phyloP scores from a whole-genome alignment of 2,329 filamentous ascomycete species.

The Pseudogymnoascus pannorum region DNA sequence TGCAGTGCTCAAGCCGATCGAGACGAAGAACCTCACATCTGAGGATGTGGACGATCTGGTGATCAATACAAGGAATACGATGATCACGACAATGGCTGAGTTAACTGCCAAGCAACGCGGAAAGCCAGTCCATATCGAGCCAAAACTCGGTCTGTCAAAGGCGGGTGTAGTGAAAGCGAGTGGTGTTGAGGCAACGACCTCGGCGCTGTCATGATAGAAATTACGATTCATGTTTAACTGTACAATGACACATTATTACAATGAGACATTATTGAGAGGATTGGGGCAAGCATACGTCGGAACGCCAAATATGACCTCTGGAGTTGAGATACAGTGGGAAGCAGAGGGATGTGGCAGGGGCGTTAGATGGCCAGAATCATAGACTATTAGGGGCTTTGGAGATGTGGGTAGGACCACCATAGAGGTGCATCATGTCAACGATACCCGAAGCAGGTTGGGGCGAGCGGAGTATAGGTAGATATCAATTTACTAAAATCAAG shows the following conservation, averaged over 20 bases:
- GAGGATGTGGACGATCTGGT: constrained; percentile 73
- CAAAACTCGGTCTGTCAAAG: constrained; percentile 11
- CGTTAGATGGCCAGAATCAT: neutral
- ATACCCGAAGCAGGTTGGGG: neutral
- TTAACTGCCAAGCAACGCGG: constrained; percentile 47
- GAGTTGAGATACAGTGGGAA: neutral
- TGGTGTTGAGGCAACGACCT: constrained; percentile 20
- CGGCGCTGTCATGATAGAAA: constrained; percentile 8
- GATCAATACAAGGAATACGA: constrained; percentile 60
- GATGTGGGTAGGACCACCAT: neutral
- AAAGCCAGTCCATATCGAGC: constrained; percentile 22
- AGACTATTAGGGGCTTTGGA: neutral
- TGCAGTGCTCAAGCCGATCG: constrained; percentile 73
- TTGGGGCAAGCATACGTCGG: neutral
- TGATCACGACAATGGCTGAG: constrained; percentile 59
- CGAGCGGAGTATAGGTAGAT: constrained; percentile 2
- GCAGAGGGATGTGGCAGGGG: neutral
- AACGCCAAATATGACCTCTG: neutral
- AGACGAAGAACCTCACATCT: constrained; percentile 63
- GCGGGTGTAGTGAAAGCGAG: constrained; percentile 25
- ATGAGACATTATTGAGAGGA: neutral
- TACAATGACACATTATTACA: neutral
- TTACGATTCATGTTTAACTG: constrained; percentile 1
- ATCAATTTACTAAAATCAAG: neutral
- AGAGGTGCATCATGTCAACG: neutral